phyloP scores from a whole-genome alignment of 2,329 filamentous ascomycete species.

The Fusarium equiseti region DNA sequence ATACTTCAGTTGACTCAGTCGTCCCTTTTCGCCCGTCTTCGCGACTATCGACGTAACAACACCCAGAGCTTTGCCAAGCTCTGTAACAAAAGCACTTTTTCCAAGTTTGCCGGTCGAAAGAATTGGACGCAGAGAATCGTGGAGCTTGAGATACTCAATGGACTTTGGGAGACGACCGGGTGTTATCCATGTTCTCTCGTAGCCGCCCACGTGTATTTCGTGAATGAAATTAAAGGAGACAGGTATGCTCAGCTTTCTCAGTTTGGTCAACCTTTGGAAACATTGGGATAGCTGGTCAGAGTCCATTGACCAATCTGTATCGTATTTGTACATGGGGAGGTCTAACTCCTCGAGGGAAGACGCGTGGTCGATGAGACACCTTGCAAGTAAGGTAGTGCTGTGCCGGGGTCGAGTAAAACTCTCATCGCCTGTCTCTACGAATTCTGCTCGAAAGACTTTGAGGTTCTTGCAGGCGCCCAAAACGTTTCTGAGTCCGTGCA shows the following conservation, averaged over 20 bases:
- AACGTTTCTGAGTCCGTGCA: background rate
- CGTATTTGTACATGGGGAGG: background rate
- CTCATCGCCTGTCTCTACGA: background rate
- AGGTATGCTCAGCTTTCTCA: background rate
- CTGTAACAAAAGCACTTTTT: background rate
- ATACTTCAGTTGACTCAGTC: background rate
- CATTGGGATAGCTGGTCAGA: background rate
- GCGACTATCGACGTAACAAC: background rate
- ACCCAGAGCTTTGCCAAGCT: background rate
- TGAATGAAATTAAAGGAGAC: background rate
- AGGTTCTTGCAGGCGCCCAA: background rate
- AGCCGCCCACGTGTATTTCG: too few species aligned
- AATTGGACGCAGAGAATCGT: background rate
- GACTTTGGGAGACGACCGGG: background rate
- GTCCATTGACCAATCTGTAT: too few species aligned
- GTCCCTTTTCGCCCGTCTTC: background rate
- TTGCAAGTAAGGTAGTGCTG: background rate
- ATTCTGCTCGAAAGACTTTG: background rate
- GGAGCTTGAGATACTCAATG: background rate
- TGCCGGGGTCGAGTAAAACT: fast-evolving
- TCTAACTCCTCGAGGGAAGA: background rate
- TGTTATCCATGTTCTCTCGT: background rate
- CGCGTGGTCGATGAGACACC: background rate
- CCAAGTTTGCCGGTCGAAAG: background rate
- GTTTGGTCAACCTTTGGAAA: background rate